A percentile compares a stretch with the other conserved stretches of the same genome.
Evolutionary conservation across 2,329 filamentous ascomycete species (phyloP).

Genomic region (Hansfordia pulvinata): DNA sequence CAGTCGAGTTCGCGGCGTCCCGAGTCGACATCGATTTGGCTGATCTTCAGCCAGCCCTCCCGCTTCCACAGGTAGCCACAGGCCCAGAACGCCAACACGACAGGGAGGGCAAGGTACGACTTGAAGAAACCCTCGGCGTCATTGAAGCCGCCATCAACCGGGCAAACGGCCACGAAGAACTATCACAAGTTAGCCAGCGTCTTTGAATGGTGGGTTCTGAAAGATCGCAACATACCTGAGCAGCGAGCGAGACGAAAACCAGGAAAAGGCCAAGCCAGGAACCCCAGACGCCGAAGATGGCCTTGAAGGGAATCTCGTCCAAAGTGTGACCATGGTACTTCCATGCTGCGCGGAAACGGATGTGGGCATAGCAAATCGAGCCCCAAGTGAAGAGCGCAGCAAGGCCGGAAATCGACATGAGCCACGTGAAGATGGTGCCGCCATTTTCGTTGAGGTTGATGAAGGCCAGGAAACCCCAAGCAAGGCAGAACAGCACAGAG

Average conservation of each 20-base stretch:
- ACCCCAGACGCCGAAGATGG: constrained; percentile 45
- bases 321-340: constrained; percentile 43
- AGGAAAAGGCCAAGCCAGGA: constrained; percentile 50
- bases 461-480: constrained; percentile 37
- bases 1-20: constrained; percentile 50
- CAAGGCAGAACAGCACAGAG: constrained; percentile 30
- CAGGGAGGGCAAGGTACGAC: constrained; percentile 36
- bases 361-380: constrained; percentile 54
- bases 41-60: constrained; percentile 37
- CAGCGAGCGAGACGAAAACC: constrained; percentile 40
- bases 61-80: constrained; percentile 45
- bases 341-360: constrained; percentile 57
- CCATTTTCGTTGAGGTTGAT: constrained; percentile 29
- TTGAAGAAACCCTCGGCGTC: constrained; percentile 35
- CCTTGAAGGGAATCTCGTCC: constrained; percentile 54
- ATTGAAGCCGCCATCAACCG: constrained; percentile 15
- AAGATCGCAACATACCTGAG: constrained; percentile 24
- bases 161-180: constrained; percentile 31
- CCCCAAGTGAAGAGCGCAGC: constrained; percentile 57
- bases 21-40: constrained; percentile 54
- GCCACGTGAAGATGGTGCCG: constrained; percentile 46
- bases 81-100: constrained; percentile 29
- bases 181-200: constrained; percentile 6
- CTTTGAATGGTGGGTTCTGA: not conserved
- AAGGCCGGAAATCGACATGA: constrained; percentile 50